A percentile compares a stretch with the other conserved stretches of the same genome.
Evolutionary conservation across 2,329 filamentous ascomycete species (phyloP).

Genomic region (Colletotrichum graminicola): DNA sequence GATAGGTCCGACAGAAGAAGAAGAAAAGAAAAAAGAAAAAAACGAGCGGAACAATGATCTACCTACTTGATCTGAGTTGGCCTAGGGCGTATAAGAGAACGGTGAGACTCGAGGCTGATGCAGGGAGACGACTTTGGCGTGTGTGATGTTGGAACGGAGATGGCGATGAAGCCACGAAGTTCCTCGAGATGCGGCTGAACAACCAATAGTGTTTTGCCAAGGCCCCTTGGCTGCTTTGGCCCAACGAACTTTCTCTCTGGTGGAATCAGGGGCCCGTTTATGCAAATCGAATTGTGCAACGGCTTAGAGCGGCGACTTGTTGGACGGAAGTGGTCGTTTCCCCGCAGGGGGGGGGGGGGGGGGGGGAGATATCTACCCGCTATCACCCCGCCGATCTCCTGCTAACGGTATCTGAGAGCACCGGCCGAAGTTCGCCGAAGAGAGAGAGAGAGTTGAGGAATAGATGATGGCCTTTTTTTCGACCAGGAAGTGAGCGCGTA

Average conservation of each 20-base stretch:
- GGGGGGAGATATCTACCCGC: slow-evolving; percentile 33
- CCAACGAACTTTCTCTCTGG: slow-evolving; percentile 10
- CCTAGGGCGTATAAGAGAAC: not conserved
- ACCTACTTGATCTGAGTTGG: not conserved
- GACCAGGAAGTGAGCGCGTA: not conserved
- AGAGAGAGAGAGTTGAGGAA: not conserved
- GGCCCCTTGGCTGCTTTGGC: not conserved
- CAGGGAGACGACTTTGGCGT: not conserved
- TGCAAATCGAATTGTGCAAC: not conserved
- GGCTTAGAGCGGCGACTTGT: slow-evolving; percentile 20
- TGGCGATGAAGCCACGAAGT: slow-evolving; percentile 12
- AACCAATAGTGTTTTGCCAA: slow-evolving; percentile 4
- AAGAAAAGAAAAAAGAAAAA: too few relatives aligned
- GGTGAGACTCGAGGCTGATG: not conserved
- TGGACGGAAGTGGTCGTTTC: slow-evolving; percentile 10
- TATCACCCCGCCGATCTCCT: not conserved
- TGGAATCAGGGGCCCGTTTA: not conserved
- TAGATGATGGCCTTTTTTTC: too few relatives aligned
- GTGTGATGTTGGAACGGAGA: not conserved
- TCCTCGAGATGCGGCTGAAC: not conserved
- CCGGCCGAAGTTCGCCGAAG: slow-evolving; percentile 16
- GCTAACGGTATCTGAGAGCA: not conserved
- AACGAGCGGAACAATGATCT: not conserved
- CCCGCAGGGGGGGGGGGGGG: slow-evolving; percentile 10
- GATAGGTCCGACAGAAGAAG: too few relatives aligned